A percentile compares a stretch with the other conserved stretches of the same genome.
Evolutionary conservation across 768 basidiomycete species (phyloP).

Genomic region (Leccinum ochraceum): DNA sequence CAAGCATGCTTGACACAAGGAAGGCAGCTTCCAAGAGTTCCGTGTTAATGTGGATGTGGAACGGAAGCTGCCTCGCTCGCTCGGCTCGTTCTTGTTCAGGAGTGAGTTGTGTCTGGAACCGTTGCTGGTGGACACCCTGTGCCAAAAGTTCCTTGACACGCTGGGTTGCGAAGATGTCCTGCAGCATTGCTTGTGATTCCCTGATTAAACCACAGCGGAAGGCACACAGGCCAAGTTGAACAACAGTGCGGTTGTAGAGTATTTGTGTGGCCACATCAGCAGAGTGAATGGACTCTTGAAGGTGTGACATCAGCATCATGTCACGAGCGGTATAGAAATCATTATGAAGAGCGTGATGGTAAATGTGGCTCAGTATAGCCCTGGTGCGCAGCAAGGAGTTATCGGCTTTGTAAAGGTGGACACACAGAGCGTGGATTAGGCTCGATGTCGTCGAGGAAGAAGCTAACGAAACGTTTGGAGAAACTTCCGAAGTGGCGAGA

Average conservation of each 20-base stretch:
- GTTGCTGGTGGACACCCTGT: slow-evolving; percentile 92
- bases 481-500: slow-evolving; percentile 55
- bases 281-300: slow-evolving; percentile 94
- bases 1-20: slow-evolving; percentile 97
- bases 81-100: slow-evolving; percentile 98
- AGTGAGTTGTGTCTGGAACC: slow-evolving; percentile 75
- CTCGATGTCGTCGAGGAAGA: slow-evolving; percentile 58
- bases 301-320: slow-evolving; percentile 98
- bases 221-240: slow-evolving; percentile 95
- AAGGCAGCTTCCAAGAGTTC: slow-evolving; percentile 97
- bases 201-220: slow-evolving; percentile 94
- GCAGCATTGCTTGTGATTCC: slow-evolving; percentile 89
- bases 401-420: slow-evolving; percentile 89
- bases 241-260: slow-evolving; percentile 95
- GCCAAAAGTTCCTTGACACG: slow-evolving; percentile 97
- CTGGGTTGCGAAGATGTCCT: slow-evolving; percentile 95
- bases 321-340: slow-evolving; percentile 96
- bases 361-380: slow-evolving; percentile 97
- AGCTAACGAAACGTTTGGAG: slow-evolving; percentile 61
- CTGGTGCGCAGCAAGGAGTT: slow-evolving; percentile 92
- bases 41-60: slow-evolving; percentile 99
- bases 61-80: slow-evolving; percentile 92
- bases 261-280: slow-evolving; percentile 98
- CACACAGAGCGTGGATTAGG: slow-evolving; percentile 88
- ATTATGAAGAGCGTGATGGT: slow-evolving; percentile 95